Evolutionary conservation across 148 eudicot species (phyloP).

Genomic region (Linanthus parryae): DNA sequence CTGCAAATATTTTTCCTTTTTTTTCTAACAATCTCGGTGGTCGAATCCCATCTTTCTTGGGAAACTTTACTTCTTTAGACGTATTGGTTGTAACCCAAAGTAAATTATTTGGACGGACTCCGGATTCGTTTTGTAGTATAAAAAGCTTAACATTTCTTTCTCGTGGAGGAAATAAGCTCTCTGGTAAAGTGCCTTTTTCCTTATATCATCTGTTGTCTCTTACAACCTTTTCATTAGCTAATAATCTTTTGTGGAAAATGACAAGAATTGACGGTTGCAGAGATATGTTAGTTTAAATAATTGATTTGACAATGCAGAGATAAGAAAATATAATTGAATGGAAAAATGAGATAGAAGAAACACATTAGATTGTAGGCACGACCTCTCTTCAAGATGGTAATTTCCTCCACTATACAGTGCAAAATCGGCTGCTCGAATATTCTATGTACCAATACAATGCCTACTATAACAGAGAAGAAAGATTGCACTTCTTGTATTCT

Average conservation of each 20-base stretch:
- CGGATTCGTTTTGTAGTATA: slow-evolving; percentile 9
- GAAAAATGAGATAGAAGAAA: too few relatives aligned
- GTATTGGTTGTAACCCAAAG: not conserved
- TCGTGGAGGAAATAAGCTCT: slow-evolving; percentile 5
- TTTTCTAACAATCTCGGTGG: slow-evolving; percentile 23
- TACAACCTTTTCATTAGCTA: not conserved
- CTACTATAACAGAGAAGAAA: too few relatives aligned
- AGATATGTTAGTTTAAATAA: too few relatives aligned
- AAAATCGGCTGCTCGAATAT: too few relatives aligned
- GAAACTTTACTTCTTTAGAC: slow-evolving; percentile 22
- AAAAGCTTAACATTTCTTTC: not conserved
- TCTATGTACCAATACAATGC: too few relatives aligned
- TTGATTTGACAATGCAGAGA: too few relatives aligned
- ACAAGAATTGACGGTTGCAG: too few relatives aligned
- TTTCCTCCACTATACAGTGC: too few relatives aligned
- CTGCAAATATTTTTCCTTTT: slow-evolving; percentile 7
- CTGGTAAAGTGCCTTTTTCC: slow-evolving; percentile 14
- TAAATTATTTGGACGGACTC: slow-evolving; percentile 14
- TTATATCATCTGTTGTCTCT: slow-evolving; percentile 18
- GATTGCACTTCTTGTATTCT: too few relatives aligned
- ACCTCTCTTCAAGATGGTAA: slow-evolving; percentile 18
- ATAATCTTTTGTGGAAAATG: slow-evolving; percentile 9
- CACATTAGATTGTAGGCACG: too few relatives aligned
- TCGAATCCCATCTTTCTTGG: slow-evolving; percentile 21
- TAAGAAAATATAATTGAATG: too few relatives aligned